Conservation (phyloP, 2,329 filamentous ascomycete genomes). For the Fusarium austroafricanum region DNA sequence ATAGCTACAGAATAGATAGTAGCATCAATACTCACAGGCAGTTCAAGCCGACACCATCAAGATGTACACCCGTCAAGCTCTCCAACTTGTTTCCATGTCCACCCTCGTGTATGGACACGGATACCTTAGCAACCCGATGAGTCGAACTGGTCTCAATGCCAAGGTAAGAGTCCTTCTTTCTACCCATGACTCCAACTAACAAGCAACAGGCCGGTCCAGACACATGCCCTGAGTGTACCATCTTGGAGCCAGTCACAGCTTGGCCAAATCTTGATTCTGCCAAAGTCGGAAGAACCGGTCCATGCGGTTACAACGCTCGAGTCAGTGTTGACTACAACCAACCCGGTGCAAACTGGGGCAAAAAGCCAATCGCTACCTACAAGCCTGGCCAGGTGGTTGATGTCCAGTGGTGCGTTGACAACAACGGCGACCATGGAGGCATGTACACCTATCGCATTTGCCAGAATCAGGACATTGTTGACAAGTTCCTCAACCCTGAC, state of each 20-base stretch:
- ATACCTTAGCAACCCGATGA: constrained; percentile 35
- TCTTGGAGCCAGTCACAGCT: constrained; percentile 62
- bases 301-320: constrained; percentile 66
- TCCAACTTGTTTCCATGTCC: constrained; percentile 13
- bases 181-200: neutral
- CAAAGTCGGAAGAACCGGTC: constrained; percentile 59
- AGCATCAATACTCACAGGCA: fast-evolving
- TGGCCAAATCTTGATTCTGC: constrained; percentile 62
- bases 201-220: constrained; percentile 57
- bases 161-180: neutral
- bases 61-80: neutral
- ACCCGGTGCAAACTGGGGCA: constrained; percentile 59
- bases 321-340: constrained; percentile 65
- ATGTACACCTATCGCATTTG: constrained; percentile 68
- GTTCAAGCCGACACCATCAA: neutral
- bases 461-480: constrained; percentile 61
- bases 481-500: constrained; percentile 60
- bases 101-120: constrained; percentile 13
- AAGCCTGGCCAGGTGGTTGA: constrained; percentile 58
- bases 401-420: constrained; percentile 66
- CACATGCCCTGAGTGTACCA: constrained; percentile 65
- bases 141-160: constrained; percentile 34
- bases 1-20: fast-evolving
- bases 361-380: constrained; percentile 57
- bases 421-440: constrained; percentile 67